Evolutionary conservation across 768 basidiomycete species (phyloP), one percentile per base, ranked within the genome.

Genomic region (Chalciporus chontae): DNA sequence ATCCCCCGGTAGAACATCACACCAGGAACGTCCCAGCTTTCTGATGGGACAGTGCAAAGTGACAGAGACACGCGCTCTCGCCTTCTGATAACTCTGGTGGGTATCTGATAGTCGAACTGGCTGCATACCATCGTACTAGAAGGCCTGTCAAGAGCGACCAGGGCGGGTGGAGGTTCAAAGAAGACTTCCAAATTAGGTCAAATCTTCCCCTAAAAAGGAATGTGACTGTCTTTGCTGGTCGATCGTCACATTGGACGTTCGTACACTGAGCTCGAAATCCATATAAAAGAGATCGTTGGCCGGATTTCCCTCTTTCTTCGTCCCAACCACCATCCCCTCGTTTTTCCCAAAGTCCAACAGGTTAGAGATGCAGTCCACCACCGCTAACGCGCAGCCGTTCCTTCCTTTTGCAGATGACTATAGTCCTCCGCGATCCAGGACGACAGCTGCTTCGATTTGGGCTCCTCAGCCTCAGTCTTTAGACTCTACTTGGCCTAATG

Each of bases 391-490:
- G 7, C 66, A 62, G 57, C 47, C 69, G 15, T 68, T 70, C 48
- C 56, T 42, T 61, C 61, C 70, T 40, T 67, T 71, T 53, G 52
- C 68, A 43, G 71, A 74, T 44, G 69, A 77, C 41, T 65, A 68
- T 50, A 72, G 64, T 57, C 73, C 72, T 32, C 71, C 73, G 4
- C 59, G 65, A 32, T 69, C 67, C 44, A 74, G 73, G 57, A 71
- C 77, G 21, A 66, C 63, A 0, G 68, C 70, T 29, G 75, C 75
- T 13, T 88, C 87, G 44, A 90, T 91, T 54, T 91, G 88, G 88
- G 89, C 89, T 1, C 88, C 88, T 8, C 86, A 85, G 62, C 85
- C 87, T 4, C 86, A 84, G 64, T 78, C 79, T 5, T 76, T 78
- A 14, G 84, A 84, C 17, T 62, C 73, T 5, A 77, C 80, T 11